Base-by-base conservation (phyloP, 108 stramenopile genomes). In the Hondaea fermentalgiana region DNA sequence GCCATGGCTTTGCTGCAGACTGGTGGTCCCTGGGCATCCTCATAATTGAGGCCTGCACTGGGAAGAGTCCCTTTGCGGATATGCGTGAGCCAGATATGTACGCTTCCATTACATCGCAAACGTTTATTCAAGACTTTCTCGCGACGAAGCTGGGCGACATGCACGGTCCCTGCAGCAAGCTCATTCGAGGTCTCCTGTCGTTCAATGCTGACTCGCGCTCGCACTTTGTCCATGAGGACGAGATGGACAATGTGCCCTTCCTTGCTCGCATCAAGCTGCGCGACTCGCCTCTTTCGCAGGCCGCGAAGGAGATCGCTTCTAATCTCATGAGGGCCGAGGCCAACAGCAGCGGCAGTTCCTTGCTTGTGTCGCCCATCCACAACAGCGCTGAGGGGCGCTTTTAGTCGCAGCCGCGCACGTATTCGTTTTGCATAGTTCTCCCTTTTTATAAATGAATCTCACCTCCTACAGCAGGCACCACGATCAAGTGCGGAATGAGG, bases 11-110 rank as follows among this genome's bases (percentile, higher is more conserved):
- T 23, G 71, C 88, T 43, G 90, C 55, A 5, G 91, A 92, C 72
- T 92, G 91, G 91, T 92, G 89, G 90, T 90, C 90, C 12, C 87
- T 90, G n/a, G 91, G 91, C 35, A 88, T 90, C 47, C 45, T 92
- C 28, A 21, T 92, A 16, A 57, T 28, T 17, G 90, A 90, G 51
- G 35, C 64, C 17, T 72, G 87, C 64, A 72, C 88, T 6, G 90
- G 90, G 6, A 35, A 19, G 14, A 87, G 88, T 17, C 90, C 90
- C 5, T 90, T 47, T 47, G 76, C 4, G 51, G 51, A 83, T 6
- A 83, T 53, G 51, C 19, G 25, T 17, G 76, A 83, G 51, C 49
- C 51, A 12, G 51, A 47, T 6, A 83, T 83, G 49, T 83, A 83
- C 4, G 76, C 45, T 0, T 47, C 76, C 16, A 83, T 83, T 23